phyloP scores from a whole-genome alignment of 768 basidiomycete species.

The Mycena metata region DNA sequence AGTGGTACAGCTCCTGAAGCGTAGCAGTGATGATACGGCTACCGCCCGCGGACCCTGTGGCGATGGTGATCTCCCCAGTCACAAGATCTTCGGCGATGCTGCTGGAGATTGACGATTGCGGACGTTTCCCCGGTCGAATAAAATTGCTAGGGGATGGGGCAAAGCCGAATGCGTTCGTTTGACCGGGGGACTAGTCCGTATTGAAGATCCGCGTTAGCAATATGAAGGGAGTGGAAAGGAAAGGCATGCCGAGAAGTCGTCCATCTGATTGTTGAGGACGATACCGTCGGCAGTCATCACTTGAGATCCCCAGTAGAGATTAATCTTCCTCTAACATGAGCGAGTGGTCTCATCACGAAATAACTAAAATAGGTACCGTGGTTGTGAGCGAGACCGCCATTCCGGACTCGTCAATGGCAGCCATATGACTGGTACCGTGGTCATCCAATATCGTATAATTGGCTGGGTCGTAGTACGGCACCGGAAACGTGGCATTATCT shows the following conservation, averaged over 20 bases:
- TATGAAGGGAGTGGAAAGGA: background rate
- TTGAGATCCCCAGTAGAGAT: slow-evolving; percentile 44
- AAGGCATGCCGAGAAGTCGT: slow-evolving; percentile 40
- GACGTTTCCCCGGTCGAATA: slow-evolving; percentile 48
- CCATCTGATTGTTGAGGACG: slow-evolving; percentile 47
- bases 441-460: slow-evolving; percentile 47
- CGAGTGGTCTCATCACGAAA: background rate
- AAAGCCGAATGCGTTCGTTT: slow-evolving; percentile 52
- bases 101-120: slow-evolving; percentile 48
- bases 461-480: slow-evolving; percentile 49
- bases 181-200: slow-evolving; percentile 35
- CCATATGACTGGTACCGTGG: slow-evolving; percentile 54
- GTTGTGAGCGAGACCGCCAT: slow-evolving; percentile 45
- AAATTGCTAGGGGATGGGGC: slow-evolving; percentile 52
- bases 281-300: slow-evolving; percentile 46
- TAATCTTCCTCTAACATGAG: slow-evolving; percentile 25
- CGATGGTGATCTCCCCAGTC: slow-evolving; percentile 50
- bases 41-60: slow-evolving; percentile 56
- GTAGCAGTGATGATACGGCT: slow-evolving; percentile 53
- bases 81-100: slow-evolving; percentile 53
- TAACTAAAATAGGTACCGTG: no score
- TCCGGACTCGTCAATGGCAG: slow-evolving; percentile 50
- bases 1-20: slow-evolving; percentile 51
- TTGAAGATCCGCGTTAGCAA: no score
- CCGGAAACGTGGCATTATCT: slow-evolving; percentile 45